Base-by-base conservation (phyloP, 2,329 filamentous ascomycete species). In the Colletotrichum gloeosporioides region DNA sequence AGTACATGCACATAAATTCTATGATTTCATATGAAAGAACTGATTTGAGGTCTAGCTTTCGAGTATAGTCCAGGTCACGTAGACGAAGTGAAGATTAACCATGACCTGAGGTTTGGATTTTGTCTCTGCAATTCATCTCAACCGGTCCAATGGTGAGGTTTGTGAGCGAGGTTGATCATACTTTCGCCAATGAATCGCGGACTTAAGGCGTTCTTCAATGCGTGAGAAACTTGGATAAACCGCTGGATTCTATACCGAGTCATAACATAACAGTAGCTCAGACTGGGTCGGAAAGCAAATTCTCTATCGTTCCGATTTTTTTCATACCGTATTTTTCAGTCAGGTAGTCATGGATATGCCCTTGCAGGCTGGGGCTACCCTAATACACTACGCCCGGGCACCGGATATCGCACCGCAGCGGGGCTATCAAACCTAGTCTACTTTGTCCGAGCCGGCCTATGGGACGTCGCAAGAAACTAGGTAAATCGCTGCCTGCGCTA, bases 1-100 rank as follows among this genome's bases (percentile, higher is more conserved):
- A 12, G n/a, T 22, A 53, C 12, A 4, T 53, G 2, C 44, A 53
- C n/a, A 4, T 22, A 10, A 12, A 8, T 8, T 15, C n/a, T 53
- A 13, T 13, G n/a, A 22, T 7, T 15, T 2, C 0, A 49, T 49
- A 7, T n/a, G 44, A 22, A 1, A 49, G 0, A 22, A 1, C n/a
- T 22, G 0, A 22, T 53, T 13, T 13, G 44, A 2, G 10, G 0
- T 53, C n/a, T 13, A 13, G 10, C 44, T 0, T 53, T 53, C 18
- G 9, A 53, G n/a, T 0, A 0, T 10, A 49, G n/a, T 22, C 6
- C 18, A 49, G 22, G 5, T 49, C 44, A n/a, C 18, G 44, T 49
- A 22, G n/a, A 49, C 0, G 18, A 49, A 49, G 13, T 22, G n/a
- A 22, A n/a, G 10, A 49, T 9, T 7, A 13, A 0, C 7, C 0